phyloP scores from a whole-genome alignment of 768 basidiomycete genomes.

The Brasilioporus rufonigricans region DNA sequence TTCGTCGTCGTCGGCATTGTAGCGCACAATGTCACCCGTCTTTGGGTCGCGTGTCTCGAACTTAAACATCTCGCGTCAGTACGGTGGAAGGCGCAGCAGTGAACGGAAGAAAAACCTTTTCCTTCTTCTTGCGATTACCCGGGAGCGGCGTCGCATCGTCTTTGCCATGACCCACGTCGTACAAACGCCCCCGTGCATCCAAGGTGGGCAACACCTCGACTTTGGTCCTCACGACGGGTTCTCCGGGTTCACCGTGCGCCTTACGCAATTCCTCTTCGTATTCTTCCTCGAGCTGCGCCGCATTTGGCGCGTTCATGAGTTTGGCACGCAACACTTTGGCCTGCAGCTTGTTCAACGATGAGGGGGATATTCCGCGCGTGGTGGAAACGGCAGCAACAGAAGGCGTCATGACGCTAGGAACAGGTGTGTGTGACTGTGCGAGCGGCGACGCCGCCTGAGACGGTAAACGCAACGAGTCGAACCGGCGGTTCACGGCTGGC shows the following conservation, averaged over 20 bases:
- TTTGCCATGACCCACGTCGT: constrained; percentile 85
- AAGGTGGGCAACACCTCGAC: constrained; percentile 89
- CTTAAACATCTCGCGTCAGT: constrained; percentile 32
- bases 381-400: constrained; percentile 34
- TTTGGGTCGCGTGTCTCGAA: constrained; percentile 89
- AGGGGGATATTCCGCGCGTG: constrained; percentile 59
- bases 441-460: constrained; percentile 61
- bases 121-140: constrained; percentile 80
- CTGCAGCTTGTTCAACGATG: constrained; percentile 87
- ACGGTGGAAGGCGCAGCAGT: background rate
- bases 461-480: constrained; percentile 61
- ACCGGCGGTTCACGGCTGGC: constrained; percentile 45
- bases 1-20: constrained; percentile 88
- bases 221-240: constrained; percentile 47
- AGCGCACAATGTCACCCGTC: constrained; percentile 85
- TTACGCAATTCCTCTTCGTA: constrained; percentile 71
- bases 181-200: constrained; percentile 79
- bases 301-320: constrained; percentile 77
- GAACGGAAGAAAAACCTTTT: constrained; percentile 44
- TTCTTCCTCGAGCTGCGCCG: constrained; percentile 74
- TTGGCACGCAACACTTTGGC: constrained; percentile 91
- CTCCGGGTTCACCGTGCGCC: constrained; percentile 43
- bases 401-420: constrained; percentile 90
- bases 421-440: constrained; percentile 70
- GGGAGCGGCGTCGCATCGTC: constrained; percentile 50